Percentiles rank a stretch among this genome's conserved stretches.
Evolutionary conservation across 176 grass and related monocot species (phyloP).

Genomic region (Areca catechu): DNA sequence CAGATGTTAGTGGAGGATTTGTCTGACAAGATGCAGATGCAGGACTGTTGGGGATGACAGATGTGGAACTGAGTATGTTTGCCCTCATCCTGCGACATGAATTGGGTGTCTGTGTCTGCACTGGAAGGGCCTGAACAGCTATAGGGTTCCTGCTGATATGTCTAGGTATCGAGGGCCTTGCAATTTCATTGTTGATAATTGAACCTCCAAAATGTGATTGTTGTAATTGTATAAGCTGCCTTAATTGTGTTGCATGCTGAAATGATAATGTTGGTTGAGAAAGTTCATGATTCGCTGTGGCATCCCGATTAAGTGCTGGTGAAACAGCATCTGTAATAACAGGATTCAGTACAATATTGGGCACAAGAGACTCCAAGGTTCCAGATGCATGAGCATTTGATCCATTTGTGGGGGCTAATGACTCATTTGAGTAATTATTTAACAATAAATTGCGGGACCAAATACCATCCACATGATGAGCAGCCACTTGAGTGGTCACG

Average conservation of each 20-base stretch:
- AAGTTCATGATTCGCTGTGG: conserved; percentile 22
- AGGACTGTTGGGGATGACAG: conserved; percentile 8
- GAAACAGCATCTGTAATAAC: conserved; percentile 35
- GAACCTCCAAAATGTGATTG: conserved; percentile 16
- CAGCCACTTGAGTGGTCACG: conserved; percentile 5
- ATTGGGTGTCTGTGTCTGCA: conserved; percentile 29
- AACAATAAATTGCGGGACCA: background rate
- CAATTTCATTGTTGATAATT: conserved; percentile 18
- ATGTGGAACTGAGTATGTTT: conserved; percentile 26
- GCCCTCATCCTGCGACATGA: conserved; percentile 44
- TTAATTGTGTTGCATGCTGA: conserved; percentile 28
- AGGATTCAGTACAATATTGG: conserved; percentile 38
- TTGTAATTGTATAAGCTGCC: conserved; percentile 16
- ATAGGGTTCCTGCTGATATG: conserved; percentile 38
- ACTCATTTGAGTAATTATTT: too few species aligned
- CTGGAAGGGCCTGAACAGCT: conserved; percentile 52
- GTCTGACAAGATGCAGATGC: conserved; percentile 28
- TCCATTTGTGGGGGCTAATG: conserved; percentile 15
- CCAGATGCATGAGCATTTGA: conserved; percentile 34
- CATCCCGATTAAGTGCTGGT: conserved; percentile 18
- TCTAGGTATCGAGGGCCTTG: conserved; percentile 38
- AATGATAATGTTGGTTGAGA: conserved; percentile 18
- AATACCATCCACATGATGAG: background rate
- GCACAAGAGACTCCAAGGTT: conserved; percentile 60
- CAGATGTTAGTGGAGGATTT: conserved; percentile 11